Evolutionary conservation across 257 asterid genomes (phyloP).

Genomic region (Paulownia fortunei): DNA sequence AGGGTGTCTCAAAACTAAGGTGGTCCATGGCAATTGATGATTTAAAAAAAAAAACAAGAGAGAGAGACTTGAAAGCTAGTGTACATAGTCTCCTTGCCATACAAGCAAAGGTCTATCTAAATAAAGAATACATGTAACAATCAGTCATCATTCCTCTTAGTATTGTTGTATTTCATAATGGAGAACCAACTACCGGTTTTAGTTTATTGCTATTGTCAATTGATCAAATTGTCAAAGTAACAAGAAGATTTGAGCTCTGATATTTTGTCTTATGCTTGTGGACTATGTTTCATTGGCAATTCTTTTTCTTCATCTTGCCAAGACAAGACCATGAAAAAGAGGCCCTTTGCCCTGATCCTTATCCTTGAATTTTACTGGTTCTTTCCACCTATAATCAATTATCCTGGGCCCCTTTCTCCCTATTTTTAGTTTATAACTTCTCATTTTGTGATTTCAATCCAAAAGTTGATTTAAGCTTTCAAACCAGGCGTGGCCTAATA

Average conservation of each 20-base stretch:
- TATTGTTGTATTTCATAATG: slow-evolving; percentile 29
- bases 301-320: slow-evolving; percentile 24
- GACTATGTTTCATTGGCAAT: slow-evolving; percentile 24
- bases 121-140: slow-evolving; percentile 32
- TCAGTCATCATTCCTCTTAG: slow-evolving; percentile 35
- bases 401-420: neutral
- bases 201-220: slow-evolving; percentile 18
- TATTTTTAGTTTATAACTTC: neutral
- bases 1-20: no score
- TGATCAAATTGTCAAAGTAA: no score
- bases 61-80: no score
- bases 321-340: slow-evolving; percentile 8
- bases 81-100: slow-evolving; percentile 34
- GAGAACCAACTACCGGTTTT: slow-evolving; percentile 8
- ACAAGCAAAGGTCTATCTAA: slow-evolving; percentile 31
- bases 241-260: neutral
- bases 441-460: neutral
- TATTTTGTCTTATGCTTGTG: slow-evolving; percentile 27
- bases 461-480: neutral
- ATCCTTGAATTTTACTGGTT: slow-evolving; percentile 28
- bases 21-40: slow-evolving; percentile 35
- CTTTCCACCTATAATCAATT: slow-evolving; percentile 17
- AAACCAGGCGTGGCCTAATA: no score
- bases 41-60: neutral
- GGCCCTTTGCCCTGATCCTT: slow-evolving; percentile 23